Base-by-base conservation (phyloP, 306 rosid genomes). In the Lathyrus aphaca region DNA sequence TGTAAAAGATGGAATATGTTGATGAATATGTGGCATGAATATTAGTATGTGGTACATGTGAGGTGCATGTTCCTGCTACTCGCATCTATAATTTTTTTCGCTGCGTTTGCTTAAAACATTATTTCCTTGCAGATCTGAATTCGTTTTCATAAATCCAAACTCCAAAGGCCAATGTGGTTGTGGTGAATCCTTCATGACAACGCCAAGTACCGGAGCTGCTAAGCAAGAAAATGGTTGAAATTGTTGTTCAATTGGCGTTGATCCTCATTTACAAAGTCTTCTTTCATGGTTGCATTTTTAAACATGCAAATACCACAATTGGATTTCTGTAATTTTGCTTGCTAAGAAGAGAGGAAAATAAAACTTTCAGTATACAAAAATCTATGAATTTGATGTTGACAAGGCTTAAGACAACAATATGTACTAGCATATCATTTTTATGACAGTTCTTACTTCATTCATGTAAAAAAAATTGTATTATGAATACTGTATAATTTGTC, bases 111-210 rank as follows among this genome's bases (percentile, higher is more conserved):
- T 15, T 45, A 43, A 7, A 67, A 23, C 25, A 10, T 3, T 3
- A 17, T 18, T n/a, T 14, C 63, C 14, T 62, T 56, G 55, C 88
- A 94, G 98, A 75, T 94, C 97, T 0, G 98, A 94, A 85, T 94
- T 94, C 37, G 78, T 94, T 51, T 94, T 94, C 56, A 79, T 94
- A 69, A 94, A 94, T 74, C 98, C 98, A 46, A 93, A 93, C 77
- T 93, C 98, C 5, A 88, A 90, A 85, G 98, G 97, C 44, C 94
- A 93, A 68, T 93, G 98, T 82, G 98, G 98, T 30, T 93, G 98
- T 67, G 98, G 98, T 49, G 96, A 90, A 74, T 90, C 96, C 50
- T 90, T 90, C 79, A 85, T 90, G 96, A 90, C 96, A 55, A 86
- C 84, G 30, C 10, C 83, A 74, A 71, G 69, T 67, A 35, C 73